These are phyloP conservation scores for Lobulomyces angularis DNA, from an alignment of 192 early-diverging fungal genomes.

Conservation along the genomic window DNA sequence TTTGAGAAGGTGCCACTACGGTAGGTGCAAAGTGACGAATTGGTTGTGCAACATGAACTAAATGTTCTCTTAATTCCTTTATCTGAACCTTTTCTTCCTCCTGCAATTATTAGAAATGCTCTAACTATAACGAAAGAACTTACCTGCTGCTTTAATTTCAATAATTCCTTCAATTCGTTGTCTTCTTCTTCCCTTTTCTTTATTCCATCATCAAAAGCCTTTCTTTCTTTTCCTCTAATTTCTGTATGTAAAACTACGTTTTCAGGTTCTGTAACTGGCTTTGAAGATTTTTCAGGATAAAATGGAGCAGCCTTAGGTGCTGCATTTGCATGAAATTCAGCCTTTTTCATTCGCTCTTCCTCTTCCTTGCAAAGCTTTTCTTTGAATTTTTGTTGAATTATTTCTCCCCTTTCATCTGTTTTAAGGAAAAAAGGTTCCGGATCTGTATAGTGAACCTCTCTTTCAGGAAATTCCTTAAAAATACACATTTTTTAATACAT, in stretches of 20 bases:
- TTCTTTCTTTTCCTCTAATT: conserved; percentile 51
- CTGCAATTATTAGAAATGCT: conserved; percentile 10
- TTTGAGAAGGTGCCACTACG: conserved; percentile 36
- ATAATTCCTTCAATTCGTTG: conserved; percentile 35
- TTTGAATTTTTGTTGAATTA: conserved; percentile 23
- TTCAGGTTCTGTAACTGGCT: conserved; percentile 39
- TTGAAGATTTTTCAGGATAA: conserved; percentile 37
- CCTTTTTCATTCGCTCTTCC: conserved; percentile 7
- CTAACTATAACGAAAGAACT: conserved; percentile 2
- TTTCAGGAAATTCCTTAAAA: conserved; percentile 3
- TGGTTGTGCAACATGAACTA: conserved; percentile 52
- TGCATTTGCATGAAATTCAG: conserved; percentile 46
- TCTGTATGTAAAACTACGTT: conserved; percentile 37
- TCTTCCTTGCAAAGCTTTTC: conserved; percentile 23
- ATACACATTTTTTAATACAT: too few species aligned
- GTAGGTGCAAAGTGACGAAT: conserved; percentile 35
- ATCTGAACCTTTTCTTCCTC: conserved; percentile 42
- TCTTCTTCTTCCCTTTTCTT: conserved; percentile 37
- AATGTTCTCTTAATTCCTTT: conserved; percentile 32
- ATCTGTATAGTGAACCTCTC: conserved; percentile 9
- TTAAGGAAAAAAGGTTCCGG: conserved; percentile 51
- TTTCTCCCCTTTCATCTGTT: conserved; percentile 36
- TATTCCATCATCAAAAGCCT: conserved; percentile 44
- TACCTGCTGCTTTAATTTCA: conserved; percentile 34
- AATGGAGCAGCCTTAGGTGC: conserved; percentile 39